Evolutionary conservation across 768 basidiomycete genomes (phyloP).

Genomic region (Russula sp.): DNA sequence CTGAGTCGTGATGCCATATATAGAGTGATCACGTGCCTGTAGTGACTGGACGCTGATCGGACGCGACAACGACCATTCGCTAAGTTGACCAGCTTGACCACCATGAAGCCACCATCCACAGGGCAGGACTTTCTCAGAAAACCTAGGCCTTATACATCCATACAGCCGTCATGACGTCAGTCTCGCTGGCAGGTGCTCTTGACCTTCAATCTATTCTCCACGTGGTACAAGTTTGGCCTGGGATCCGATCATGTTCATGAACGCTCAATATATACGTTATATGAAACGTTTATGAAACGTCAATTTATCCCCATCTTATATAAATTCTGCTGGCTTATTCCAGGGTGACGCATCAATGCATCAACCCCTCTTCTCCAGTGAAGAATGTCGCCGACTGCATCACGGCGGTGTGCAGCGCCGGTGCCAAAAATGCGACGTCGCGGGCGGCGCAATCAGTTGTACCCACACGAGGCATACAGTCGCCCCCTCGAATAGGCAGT

Average conservation of each 20-base stretch:
- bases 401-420: not conserved
- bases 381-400: too few species aligned
- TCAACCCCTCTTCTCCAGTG: not conserved
- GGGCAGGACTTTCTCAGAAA: not conserved
- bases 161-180: not conserved
- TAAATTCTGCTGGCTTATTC: too few species aligned
- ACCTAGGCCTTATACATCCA: not conserved
- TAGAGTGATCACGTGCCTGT: too few species aligned
- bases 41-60: too few species aligned
- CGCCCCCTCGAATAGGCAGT: not conserved
- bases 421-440: not conserved
- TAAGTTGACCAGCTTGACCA: too few species aligned
- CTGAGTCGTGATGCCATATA: too few species aligned
- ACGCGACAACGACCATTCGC: too few species aligned
- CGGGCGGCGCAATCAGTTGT: not conserved
- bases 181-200: not conserved
- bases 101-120: not conserved
- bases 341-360: not conserved
- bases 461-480: not conserved
- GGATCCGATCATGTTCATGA: not conserved
- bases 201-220: not conserved
- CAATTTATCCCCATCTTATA: too few species aligned
- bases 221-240: not conserved
- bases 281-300: not conserved
- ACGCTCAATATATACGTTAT: not conserved